phyloP scores from a whole-genome alignment of 768 basidiomycete species.

The Trametes gibbosa region DNA sequence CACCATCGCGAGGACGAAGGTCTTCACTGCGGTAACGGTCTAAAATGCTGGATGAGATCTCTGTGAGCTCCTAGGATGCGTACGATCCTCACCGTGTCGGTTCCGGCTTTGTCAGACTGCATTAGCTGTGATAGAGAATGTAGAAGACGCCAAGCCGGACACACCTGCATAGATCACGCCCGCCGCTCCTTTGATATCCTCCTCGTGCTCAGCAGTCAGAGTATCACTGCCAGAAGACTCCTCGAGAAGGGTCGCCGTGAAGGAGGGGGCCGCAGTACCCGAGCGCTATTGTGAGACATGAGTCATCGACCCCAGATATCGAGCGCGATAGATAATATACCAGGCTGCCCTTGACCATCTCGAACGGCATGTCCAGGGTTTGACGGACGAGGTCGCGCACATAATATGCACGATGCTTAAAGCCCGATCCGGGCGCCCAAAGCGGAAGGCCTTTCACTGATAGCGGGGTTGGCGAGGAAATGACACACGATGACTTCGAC shows the following conservation, averaged over 20 bases:
- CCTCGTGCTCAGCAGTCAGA: slow-evolving; percentile 14
- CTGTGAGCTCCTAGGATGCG: not conserved
- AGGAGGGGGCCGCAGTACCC: slow-evolving; percentile 20
- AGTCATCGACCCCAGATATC: not conserved
- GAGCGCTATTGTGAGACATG: not conserved
- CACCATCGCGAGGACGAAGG: slow-evolving; percentile 39
- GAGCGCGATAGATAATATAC: not conserved
- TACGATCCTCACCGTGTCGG: slow-evolving; percentile 14
- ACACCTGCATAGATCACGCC: slow-evolving; percentile 21
- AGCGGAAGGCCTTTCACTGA: slow-evolving; percentile 26
- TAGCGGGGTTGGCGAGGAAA: not conserved
- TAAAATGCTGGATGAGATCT: slow-evolving; percentile 11
- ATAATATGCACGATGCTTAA: slow-evolving; percentile 24
- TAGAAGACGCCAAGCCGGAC: not conserved
- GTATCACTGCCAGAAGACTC: slow-evolving; percentile 2
- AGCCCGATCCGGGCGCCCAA: slow-evolving; percentile 36
- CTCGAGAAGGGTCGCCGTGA: slow-evolving; percentile 21
- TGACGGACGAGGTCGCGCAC: slow-evolving; percentile 1
- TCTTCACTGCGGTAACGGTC: slow-evolving; percentile 39
- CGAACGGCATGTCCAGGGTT: slow-evolving; percentile 15
- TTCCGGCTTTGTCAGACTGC: slow-evolving; percentile 7
- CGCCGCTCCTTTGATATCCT: slow-evolving; percentile 16
- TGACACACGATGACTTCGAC: not conserved
- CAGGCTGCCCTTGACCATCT: slow-evolving; percentile 21
- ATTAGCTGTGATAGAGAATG: not conserved